These are phyloP conservation scores for Monosporozyma servazzii DNA, from an alignment of 805 yeast genomes.

Conservation along the genomic window DNA sequence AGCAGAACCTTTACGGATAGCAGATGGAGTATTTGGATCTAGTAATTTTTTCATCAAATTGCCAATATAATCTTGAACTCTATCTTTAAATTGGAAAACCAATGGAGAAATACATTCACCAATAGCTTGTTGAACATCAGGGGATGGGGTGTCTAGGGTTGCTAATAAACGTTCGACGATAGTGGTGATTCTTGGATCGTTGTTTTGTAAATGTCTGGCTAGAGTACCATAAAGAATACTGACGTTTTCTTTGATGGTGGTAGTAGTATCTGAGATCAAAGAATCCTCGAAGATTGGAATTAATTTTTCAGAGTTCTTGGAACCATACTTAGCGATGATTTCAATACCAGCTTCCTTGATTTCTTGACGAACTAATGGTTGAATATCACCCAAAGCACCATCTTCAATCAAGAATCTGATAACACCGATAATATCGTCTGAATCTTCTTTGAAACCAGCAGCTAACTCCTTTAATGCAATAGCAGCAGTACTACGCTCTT, in stretches of 20 bases:
- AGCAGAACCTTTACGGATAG: constrained; percentile 85
- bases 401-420: constrained; percentile 54
- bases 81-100: constrained; percentile 46
- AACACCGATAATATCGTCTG: constrained; percentile 40
- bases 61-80: constrained; percentile 48
- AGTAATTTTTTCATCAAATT: constrained; percentile 52
- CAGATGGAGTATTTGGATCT: constrained; percentile 31
- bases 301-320: constrained; percentile 55
- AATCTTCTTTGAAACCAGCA: constrained; percentile 32
- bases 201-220: constrained; percentile 67
- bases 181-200: constrained; percentile 55
- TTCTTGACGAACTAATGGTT: constrained; percentile 64
- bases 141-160: constrained; percentile 81
- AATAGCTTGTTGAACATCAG: constrained; percentile 81
- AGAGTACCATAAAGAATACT: constrained; percentile 85
- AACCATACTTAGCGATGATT: constrained; percentile 59
- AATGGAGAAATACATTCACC: constrained; percentile 81
- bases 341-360: constrained; percentile 83
- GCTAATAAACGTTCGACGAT: constrained; percentile 62
- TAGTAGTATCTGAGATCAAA: constrained; percentile 30
- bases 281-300: constrained; percentile 74
- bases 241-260: constrained; percentile 63
- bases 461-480: constrained; percentile 51
- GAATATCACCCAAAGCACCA: constrained; percentile 67
- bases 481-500: constrained; percentile 74